A percentile compares a stretch with the other conserved stretches of the same genome.
These are phyloP conservation scores for Camelina laxa DNA, from an alignment of 345 rosid species.

Conservation along the genomic window DNA sequence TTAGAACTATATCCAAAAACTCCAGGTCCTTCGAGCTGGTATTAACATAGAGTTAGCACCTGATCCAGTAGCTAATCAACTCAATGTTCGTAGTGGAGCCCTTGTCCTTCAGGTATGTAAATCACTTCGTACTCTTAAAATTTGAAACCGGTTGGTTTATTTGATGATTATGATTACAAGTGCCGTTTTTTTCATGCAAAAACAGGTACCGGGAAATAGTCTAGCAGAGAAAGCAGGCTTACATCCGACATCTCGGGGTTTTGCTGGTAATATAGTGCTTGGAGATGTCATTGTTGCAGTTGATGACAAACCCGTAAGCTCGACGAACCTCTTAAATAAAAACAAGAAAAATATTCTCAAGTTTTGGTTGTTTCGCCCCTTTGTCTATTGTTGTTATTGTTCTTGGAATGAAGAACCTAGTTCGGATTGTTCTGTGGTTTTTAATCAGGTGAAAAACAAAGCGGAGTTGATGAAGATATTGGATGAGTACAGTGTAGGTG, in stretches of 20 bases:
- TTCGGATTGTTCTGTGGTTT: not conserved
- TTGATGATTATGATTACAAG: not conserved
- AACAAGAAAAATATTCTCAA: slow-evolving; percentile 1
- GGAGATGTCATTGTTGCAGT: slow-evolving; percentile 87
- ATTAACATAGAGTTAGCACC: slow-evolving; percentile 86
- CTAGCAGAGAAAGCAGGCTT: slow-evolving; percentile 78
- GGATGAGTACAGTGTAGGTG: slow-evolving; percentile 86
- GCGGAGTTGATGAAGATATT: slow-evolving; percentile 70
- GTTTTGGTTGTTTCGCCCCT: not conserved
- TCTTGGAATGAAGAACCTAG: not conserved
- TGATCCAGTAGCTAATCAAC: slow-evolving; percentile 83
- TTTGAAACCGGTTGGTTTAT: not conserved
- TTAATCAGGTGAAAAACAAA: slow-evolving; percentile 77
- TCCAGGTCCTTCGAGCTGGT: slow-evolving; percentile 84
- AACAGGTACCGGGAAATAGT: slow-evolving; percentile 75
- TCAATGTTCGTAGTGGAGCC: slow-evolving; percentile 90
- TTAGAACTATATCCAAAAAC: slow-evolving; percentile 10
- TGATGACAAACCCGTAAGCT: slow-evolving; percentile 69
- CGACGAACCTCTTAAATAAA: slow-evolving; percentile 4
- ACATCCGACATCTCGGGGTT: slow-evolving; percentile 78
- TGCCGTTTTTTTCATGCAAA: not conserved
- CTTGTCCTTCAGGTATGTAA: slow-evolving; percentile 75
- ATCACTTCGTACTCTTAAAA: not conserved
- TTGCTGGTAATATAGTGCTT: slow-evolving; percentile 82
- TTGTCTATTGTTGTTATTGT: not conserved